Conservation (phyloP, 192 early-diverging fungal species). For the Mortierella antarctica region DNA sequence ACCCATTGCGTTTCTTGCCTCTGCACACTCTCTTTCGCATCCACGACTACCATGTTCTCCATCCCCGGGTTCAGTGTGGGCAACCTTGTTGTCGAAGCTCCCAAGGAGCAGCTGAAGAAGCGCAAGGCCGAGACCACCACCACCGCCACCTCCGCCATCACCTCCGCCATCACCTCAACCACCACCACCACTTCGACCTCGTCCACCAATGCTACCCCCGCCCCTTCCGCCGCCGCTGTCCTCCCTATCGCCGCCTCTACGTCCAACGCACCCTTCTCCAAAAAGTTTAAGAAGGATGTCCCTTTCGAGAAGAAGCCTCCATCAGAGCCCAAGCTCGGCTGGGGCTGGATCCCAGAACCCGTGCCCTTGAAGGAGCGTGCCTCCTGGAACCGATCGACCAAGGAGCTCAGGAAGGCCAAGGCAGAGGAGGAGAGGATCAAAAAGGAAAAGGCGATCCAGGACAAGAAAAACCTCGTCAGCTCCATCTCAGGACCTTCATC, state of each 20-base stretch:
- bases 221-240: neutral
- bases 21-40: neutral
- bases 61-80: conserved; percentile 52
- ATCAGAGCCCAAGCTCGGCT: conserved; percentile 27
- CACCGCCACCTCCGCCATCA: neutral
- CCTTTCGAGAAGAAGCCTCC: conserved; percentile 26
- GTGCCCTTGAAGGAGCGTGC: conserved; percentile 46
- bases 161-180: neutral
- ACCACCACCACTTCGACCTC: neutral
- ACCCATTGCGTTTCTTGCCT: neutral
- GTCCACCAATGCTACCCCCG: neutral
- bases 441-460: conserved; percentile 20
- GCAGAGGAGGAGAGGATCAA: conserved; percentile 23
- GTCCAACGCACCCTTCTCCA: conserved; percentile 36
- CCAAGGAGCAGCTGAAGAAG: conserved; percentile 52
- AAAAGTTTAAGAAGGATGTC: conserved; percentile 43
- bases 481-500: conserved; percentile 13
- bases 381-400: conserved; percentile 47
- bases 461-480: conserved; percentile 12
- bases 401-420: conserved; percentile 37
- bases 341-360: conserved; percentile 41
- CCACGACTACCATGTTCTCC: conserved; percentile 29
- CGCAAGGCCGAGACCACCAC: conserved; percentile 29
- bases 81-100: conserved; percentile 45
- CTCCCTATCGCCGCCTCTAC: conserved; percentile 22